Evolutionary conservation across 2,329 filamentous ascomycete genomes (phyloP).

Genomic region (Colletotrichum paranaense): DNA sequence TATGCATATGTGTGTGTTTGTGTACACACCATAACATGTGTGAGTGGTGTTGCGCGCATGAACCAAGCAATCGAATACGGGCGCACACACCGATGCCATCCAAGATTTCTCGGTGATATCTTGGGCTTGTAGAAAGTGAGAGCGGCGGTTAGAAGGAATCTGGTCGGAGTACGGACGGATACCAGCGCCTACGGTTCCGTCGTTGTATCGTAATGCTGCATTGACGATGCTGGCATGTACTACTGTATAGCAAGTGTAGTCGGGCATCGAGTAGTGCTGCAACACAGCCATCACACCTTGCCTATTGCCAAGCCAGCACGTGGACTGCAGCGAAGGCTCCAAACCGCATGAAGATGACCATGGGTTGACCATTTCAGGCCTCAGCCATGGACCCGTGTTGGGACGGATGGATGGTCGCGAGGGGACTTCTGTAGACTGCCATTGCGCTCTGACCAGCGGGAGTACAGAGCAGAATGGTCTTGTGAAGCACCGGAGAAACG

Average conservation of each 20-base stretch:
- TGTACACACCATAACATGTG: neutral
- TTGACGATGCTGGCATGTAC: neutral
- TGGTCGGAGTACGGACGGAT: neutral
- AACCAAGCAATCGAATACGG: constrained; percentile 11
- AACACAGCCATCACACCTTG: constrained; percentile 7
- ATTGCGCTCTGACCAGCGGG: neutral
- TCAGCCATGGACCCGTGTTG: neutral
- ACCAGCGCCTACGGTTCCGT: neutral
- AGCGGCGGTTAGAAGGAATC: neutral
- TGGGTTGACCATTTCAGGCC: neutral
- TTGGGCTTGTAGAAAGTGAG: neutral
- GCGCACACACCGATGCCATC: neutral
- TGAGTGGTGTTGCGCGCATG: neutral
- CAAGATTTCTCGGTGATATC: neutral
- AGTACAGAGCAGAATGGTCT: neutral
- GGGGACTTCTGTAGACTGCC: neutral
- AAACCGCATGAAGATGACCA: neutral
- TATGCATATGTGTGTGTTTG: no score
- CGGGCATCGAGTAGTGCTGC: neutral
- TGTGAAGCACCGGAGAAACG: neutral
- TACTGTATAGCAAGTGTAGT: neutral
- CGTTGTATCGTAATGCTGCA: neutral
- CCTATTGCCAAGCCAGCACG: neutral
- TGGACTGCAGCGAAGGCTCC: neutral
- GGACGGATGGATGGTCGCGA: neutral